phyloP scores from a whole-genome alignment of 306 rosid genomes.

The Quercus suber region DNA sequence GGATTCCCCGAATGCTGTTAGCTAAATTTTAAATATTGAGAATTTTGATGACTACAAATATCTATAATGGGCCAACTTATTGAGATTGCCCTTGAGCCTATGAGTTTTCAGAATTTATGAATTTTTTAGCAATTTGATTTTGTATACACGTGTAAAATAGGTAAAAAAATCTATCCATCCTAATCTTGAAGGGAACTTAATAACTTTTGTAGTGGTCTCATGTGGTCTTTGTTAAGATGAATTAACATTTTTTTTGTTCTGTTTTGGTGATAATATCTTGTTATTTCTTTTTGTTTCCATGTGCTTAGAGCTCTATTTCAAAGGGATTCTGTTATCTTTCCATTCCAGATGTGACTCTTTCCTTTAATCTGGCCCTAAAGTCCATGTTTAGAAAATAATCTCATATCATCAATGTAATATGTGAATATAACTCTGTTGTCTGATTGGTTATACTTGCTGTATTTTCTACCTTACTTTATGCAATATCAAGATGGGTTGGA shows the following conservation, averaged over 20 bases:
- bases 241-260: neutral
- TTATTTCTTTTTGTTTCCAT: neutral
- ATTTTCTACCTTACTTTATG: neutral
- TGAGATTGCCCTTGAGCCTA: neutral
- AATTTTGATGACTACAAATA: neutral
- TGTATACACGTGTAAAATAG: neutral
- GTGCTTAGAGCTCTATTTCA: neutral
- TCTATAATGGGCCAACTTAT: neutral
- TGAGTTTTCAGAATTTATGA: neutral
- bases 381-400: neutral
- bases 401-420: neutral
- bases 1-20: neutral
- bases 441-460: neutral
- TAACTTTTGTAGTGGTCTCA: neutral
- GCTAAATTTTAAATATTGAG: neutral
- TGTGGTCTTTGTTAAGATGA: constrained; percentile 4
- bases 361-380: neutral
- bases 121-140: neutral
- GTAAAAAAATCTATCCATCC: neutral
- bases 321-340: neutral
- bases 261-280: neutral
- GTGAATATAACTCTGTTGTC: neutral
- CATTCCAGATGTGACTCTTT: neutral
- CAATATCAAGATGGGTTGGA: neutral
- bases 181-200: neutral